Conservation (phyloP, 176 grass and related monocot genomes). For the Ensete glaucum region DNA sequence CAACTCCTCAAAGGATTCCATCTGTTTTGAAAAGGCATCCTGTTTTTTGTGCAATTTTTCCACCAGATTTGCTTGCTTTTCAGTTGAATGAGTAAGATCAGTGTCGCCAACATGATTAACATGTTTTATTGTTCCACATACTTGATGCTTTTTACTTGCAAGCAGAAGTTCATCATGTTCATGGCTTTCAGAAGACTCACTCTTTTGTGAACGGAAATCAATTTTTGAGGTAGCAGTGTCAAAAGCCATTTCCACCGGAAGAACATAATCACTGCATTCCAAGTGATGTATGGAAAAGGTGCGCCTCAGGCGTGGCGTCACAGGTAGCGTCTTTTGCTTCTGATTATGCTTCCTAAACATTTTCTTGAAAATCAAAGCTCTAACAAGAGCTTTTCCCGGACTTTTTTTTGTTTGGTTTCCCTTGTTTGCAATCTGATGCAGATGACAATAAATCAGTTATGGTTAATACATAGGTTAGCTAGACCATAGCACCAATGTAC, state of each 20-base stretch:
- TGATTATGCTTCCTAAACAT: constrained; percentile 59
- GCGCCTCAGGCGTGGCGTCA: constrained; percentile 53
- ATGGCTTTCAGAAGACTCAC: constrained; percentile 22
- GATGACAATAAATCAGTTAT: not conserved
- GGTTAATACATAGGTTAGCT: no score
- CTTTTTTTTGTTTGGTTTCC: constrained; percentile 27
- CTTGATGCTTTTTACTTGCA: not conserved
- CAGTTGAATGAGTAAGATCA: not conserved
- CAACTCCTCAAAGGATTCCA: not conserved
- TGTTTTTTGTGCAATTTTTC: not conserved
- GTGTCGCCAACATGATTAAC: not conserved
- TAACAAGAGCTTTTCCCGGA: constrained; percentile 50
- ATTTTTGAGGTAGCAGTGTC: constrained; percentile 21
- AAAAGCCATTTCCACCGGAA: constrained; percentile 17
- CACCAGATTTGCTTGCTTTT: not conserved
- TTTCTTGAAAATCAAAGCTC: constrained; percentile 60
- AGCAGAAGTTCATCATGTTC: constrained; percentile 10
- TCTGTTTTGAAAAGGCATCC: not conserved
- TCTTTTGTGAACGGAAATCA: not conserved
- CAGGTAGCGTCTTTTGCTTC: constrained; percentile 68
- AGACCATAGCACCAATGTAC: not conserved
- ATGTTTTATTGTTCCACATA: not conserved
- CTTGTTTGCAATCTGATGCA: not conserved
- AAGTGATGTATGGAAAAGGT: constrained; percentile 83
- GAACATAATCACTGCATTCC: constrained; percentile 61